A percentile compares a stretch with the other conserved stretches of the same genome.
Evolutionary conservation across 2,329 filamentous ascomycete genomes (phyloP).

Genomic region (Exserohilum turcica): DNA sequence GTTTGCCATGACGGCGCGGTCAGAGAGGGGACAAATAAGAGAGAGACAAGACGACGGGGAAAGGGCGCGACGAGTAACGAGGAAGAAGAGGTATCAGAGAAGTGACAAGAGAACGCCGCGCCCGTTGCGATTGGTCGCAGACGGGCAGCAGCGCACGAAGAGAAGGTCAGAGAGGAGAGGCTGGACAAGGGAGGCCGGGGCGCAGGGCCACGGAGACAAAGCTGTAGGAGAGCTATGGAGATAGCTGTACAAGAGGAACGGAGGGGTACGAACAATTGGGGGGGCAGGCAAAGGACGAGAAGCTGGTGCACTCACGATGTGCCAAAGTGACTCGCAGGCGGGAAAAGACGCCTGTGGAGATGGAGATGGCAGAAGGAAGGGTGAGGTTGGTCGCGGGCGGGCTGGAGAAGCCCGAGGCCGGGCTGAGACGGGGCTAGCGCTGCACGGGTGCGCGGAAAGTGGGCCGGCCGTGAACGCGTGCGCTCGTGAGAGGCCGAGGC

Average conservation of each 20-base stretch:
- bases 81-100: conserved; percentile 21
- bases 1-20: conserved; percentile 52
- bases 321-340: conserved; percentile 33
- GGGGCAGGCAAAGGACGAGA: conserved; percentile 33
- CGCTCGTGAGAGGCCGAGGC: conserved; percentile 18
- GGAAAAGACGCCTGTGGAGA: conserved; percentile 28
- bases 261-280: conserved; percentile 37
- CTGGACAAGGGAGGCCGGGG: conserved; percentile 34
- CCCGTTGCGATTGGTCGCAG: conserved; percentile 41
- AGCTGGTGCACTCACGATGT: conserved; percentile 48
- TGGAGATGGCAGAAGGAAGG: conserved; percentile 32
- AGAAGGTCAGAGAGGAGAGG: conserved; percentile 39
- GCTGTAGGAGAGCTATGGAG: conserved; percentile 40
- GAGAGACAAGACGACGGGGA: conserved; percentile 37
- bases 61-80: conserved; percentile 34
- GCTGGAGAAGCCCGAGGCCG: conserved; percentile 18
- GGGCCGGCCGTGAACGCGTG: conserved; percentile 24
- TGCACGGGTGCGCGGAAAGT: conserved; percentile 27
- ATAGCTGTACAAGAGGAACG: conserved; percentile 37
- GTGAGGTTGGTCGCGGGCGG: conserved; percentile 27
- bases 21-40: conserved; percentile 47
- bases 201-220: conserved; percentile 39
- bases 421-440: conserved; percentile 31
- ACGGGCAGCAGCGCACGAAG: conserved; percentile 38
- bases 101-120: conserved; percentile 37